Evolutionary conservation across 2,329 filamentous ascomycete genomes (phyloP).

Genomic region (Arthrinium puccinioides): DNA sequence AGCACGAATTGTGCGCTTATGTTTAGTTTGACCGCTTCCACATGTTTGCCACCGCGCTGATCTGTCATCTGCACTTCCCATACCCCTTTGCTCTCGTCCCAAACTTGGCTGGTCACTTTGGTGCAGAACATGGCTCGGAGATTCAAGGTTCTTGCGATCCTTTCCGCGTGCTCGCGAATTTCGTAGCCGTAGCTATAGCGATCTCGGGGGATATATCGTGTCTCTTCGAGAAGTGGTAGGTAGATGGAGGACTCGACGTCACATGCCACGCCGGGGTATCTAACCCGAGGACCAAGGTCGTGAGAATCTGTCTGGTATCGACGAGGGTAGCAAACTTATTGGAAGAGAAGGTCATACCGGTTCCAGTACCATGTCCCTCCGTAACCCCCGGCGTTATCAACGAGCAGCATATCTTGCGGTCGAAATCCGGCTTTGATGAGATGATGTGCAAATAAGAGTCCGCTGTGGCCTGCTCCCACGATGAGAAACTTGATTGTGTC

Average conservation of each 20-base stretch:
- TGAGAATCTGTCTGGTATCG: background rate
- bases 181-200: constrained; percentile 27
- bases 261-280: constrained; percentile 37
- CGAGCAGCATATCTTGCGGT: constrained; percentile 28
- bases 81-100: background rate
- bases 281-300: background rate
- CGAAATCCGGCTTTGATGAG: constrained; percentile 27
- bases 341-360: constrained; percentile 22
- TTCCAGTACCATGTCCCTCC: constrained; percentile 49
- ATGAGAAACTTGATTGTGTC: constrained; percentile 14
- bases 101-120: background rate
- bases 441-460: constrained; percentile 17
- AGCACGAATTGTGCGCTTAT: background rate
- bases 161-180: constrained; percentile 36
- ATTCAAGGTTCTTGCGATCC: constrained; percentile 22
- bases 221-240: constrained; percentile 53
- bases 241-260: constrained; percentile 55
- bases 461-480: constrained; percentile 18
- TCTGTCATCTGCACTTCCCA: background rate
- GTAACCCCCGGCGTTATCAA: constrained; percentile 35
- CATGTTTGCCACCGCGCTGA: background rate
- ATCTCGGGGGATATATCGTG: constrained; percentile 47
- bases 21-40: constrained; percentile 7
- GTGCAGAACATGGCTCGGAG: background rate
- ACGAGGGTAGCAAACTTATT: background rate